Conservation (phyloP, 176 grass and related monocot species). For the Cocos nucifera region DNA sequence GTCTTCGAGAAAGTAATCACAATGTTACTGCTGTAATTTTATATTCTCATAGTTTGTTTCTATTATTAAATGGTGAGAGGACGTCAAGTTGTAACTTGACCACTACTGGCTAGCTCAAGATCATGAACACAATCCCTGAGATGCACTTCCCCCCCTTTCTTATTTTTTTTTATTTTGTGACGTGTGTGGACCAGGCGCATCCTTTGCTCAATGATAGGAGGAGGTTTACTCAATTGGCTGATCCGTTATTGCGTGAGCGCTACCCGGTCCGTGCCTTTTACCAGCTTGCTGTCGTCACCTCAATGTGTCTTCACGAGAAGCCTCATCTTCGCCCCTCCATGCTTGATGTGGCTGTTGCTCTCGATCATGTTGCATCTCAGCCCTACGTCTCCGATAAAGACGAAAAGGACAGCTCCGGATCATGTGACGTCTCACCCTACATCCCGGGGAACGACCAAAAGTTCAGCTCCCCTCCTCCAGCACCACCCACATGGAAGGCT, state of each 20-base stretch:
- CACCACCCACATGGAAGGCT: no score
- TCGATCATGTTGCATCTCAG: conserved; percentile 19
- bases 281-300: conserved; percentile 4
- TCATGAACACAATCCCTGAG: not conserved
- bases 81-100: no score
- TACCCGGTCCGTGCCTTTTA: conserved; percentile 5
- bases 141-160: not conserved
- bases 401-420: no score
- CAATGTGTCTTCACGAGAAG: conserved; percentile 18
- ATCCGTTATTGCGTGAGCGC: conserved; percentile 7
- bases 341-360: conserved; percentile 10
- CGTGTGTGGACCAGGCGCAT: not conserved
- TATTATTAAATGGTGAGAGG: no score
- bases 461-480: no score
- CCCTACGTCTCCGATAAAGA: not conserved
- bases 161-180: not conserved
- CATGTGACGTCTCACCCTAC: not conserved
- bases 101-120: no score
- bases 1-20: no score
- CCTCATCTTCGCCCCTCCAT: conserved; percentile 17
- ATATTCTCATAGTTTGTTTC: no score
- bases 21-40: no score
- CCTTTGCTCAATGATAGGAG: not conserved
- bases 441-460: not conserved
- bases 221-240: conserved; percentile 10